Percentiles rank a stretch among this genome's conserved stretches.
phyloP scores from a whole-genome alignment of 331 rosid species.

The Rosa hybrid region DNA sequence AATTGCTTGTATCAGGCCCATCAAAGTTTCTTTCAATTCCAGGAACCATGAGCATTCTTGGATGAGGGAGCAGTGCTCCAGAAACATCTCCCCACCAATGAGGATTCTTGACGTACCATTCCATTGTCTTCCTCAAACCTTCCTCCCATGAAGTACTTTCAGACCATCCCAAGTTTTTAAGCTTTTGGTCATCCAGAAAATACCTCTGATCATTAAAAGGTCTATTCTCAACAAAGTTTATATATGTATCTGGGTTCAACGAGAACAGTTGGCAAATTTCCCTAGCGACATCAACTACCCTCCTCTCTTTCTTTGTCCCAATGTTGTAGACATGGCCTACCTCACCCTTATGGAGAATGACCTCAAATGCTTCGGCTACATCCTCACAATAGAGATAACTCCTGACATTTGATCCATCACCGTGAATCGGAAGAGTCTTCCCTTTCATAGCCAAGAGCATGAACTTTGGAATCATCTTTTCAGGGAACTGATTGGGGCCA shows the following conservation, averaged over 20 bases:
- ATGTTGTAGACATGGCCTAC: slow-evolving; percentile 74
- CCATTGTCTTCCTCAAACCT: slow-evolving; percentile 61
- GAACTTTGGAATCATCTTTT: slow-evolving; percentile 70
- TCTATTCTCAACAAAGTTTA: slow-evolving; percentile 62
- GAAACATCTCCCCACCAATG: slow-evolving; percentile 86
- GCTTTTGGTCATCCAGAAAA: slow-evolving; percentile 62
- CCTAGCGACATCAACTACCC: slow-evolving; percentile 66
- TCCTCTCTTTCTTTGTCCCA: slow-evolving; percentile 71
- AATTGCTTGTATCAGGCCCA: slow-evolving; percentile 25
- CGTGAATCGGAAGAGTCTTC: slow-evolving; percentile 65
- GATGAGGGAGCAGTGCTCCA: slow-evolving; percentile 78
- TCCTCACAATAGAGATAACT: slow-evolving; percentile 73
- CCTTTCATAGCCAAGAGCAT: slow-evolving; percentile 72
- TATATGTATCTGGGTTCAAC: slow-evolving; percentile 41
- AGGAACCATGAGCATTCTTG: slow-evolving; percentile 68
- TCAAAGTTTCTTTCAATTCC: slow-evolving; percentile 48
- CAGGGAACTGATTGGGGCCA: slow-evolving; percentile 77
- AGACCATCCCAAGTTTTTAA: slow-evolving; percentile 63
- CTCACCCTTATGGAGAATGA: slow-evolving; percentile 67
- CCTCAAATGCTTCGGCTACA: slow-evolving; percentile 82
- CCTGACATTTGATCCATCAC: slow-evolving; percentile 78
- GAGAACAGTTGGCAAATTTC: slow-evolving; percentile 54
- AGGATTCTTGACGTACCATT: slow-evolving; percentile 64
- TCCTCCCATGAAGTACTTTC: slow-evolving; percentile 70
- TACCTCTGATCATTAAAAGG: slow-evolving; percentile 76